Conservation (phyloP, 2,329 filamentous ascomycete species). For the Endothia cerciana region DNA sequence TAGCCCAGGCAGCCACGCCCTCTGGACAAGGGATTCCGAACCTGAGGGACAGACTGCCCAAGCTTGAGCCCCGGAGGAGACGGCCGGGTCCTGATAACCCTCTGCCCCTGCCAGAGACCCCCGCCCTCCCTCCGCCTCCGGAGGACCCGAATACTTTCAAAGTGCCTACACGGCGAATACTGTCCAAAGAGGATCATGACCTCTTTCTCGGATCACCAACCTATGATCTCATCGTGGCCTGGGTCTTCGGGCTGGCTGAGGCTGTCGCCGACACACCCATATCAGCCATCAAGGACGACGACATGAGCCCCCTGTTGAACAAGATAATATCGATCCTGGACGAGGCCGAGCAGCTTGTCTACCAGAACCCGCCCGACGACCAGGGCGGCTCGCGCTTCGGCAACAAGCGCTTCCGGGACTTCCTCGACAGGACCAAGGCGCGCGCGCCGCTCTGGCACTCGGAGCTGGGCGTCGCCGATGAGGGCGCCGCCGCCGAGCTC, state of each 20-base stretch:
- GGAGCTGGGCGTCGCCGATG: conserved; percentile 55
- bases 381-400: conserved; percentile 90
- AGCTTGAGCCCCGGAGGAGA: conserved; percentile 67
- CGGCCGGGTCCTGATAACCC: conserved; percentile 56
- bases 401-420: conserved; percentile 86
- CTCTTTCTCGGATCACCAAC: conserved; percentile 79
- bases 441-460: conserved; percentile 66
- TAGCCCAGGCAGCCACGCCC: not conserved
- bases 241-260: conserved; percentile 85
- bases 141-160: conserved; percentile 63
- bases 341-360: conserved; percentile 68
- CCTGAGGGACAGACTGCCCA: conserved; percentile 64
- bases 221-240: conserved; percentile 76
- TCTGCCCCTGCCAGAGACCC: conserved; percentile 74
- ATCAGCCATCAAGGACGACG: conserved; percentile 60
- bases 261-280: conserved; percentile 73
- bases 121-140: conserved; percentile 70
- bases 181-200: conserved; percentile 79
- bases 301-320: conserved; percentile 62
- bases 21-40: conserved; percentile 44
- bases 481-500: conserved; percentile 67
- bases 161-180: conserved; percentile 75
- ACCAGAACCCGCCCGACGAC: conserved; percentile 77
- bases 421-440: conserved; percentile 70
- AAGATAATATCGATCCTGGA: conserved; percentile 72